phyloP scores from a whole-genome alignment of 179 eudicot genomes.

The Silene coronaria region DNA sequence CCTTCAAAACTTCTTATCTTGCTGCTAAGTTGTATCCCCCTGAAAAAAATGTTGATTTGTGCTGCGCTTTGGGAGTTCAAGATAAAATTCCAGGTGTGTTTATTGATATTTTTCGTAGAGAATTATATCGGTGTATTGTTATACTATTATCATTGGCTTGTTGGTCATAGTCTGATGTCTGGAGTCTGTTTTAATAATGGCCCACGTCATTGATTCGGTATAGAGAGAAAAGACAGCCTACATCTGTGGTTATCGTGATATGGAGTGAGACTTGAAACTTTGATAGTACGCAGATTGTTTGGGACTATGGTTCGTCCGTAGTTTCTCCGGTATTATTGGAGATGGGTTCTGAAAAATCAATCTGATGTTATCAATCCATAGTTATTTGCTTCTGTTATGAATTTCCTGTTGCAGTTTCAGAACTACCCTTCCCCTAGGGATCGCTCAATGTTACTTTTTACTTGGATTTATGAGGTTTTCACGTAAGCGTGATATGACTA shows the following conservation, averaged over 20 bases:
- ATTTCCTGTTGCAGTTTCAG: neutral
- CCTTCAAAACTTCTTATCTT: slow-evolving; percentile 6
- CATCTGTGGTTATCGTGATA: neutral
- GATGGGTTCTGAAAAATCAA: neutral
- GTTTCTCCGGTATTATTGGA: no score
- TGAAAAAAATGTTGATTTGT: slow-evolving; percentile 5
- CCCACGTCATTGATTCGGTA: neutral
- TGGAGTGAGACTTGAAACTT: neutral
- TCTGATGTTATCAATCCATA: no score
- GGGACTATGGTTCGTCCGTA: neutral
- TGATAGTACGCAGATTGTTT: neutral
- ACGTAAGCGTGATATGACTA: neutral
- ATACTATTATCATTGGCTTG: neutral
- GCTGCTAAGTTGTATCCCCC: slow-evolving; percentile 9
- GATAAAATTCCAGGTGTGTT: slow-evolving; percentile 17
- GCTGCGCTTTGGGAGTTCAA: slow-evolving; percentile 11
- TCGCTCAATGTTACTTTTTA: no score
- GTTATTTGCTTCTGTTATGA: neutral
- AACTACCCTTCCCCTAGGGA: no score
- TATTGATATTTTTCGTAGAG: neutral
- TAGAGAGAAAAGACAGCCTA: neutral
- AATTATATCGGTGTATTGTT: neutral
- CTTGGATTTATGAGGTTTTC: neutral
- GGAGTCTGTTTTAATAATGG: neutral
- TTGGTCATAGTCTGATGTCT: neutral